Base-by-base conservation (phyloP, 805 yeast species). In the Brettanomyces anomalus region DNA sequence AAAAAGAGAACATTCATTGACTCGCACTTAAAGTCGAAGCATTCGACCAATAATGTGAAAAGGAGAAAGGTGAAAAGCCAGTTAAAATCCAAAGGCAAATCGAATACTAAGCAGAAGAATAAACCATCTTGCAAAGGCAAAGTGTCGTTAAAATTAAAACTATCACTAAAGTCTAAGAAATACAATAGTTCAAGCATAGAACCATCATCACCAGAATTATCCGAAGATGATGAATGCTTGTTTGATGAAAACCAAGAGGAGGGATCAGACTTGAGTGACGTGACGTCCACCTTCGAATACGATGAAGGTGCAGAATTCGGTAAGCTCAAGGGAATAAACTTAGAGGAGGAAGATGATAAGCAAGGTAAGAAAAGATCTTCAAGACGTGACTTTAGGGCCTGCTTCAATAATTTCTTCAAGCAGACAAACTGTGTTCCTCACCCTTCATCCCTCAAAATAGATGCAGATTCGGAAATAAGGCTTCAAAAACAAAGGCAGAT, bases 401-500 rank as follows among this genome's bases (percentile, higher is more conserved):
- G 51, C 41, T 55, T 55, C 43, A 51, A 57, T 11, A 54, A 52
- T 35, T 54, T 55, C 36, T 42, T 56, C 18, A 51, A 55, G 20
- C 56, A 54, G 33, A 54, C 54, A 39, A 49, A 51, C 13, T 48
- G 47, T 15, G 43, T 51, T 33, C 49, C 59, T 13, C 57, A 55
- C 40, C 56, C 57, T 3, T 51, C 58, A 7, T 40, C 49, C 3
- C n/a, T 43, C 5, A 51, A 54, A 4, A 51, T 57, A 17, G 60
- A 57, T 39, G 30, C 55, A 3, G 49, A 53, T 43, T 47, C 53
- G 28, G 59, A 57, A 37, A 55, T 58, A 60, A 58, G 56, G 39
- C 48, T 58, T 15, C 62, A 57, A 43, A 54, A 62, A 38, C 63
- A 58, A 37, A 53, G 54, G 40, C 44, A 62, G 37, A 46, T 58